phyloP scores from a whole-genome alignment of 257 asterid genomes.

The Knoxia roxburghii region DNA sequence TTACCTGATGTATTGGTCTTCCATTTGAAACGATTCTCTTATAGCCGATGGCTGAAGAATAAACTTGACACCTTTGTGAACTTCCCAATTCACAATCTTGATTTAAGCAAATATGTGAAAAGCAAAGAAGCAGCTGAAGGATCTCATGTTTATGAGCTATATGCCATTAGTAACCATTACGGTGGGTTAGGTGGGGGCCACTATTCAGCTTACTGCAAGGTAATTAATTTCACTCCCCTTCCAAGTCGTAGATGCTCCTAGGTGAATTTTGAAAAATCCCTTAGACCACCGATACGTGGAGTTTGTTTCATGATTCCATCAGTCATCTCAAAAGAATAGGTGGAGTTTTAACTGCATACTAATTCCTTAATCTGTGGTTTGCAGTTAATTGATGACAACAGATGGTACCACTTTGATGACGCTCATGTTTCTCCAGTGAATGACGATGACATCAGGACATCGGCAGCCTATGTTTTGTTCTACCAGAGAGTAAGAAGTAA shows the following conservation, averaged over 20 bases:
- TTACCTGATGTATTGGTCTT: conserved; percentile 83
- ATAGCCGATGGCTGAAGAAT: conserved; percentile 84
- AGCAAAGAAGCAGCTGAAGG: conserved; percentile 54
- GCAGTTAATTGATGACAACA: conserved; percentile 69
- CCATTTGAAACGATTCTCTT: conserved; percentile 88
- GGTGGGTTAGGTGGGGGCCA: conserved; percentile 98
- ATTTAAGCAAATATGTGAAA: conserved; percentile 72
- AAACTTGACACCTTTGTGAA: conserved; percentile 88
- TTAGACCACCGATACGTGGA: not conserved
- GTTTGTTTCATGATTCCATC: not conserved
- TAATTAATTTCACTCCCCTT: conserved; percentile 13
- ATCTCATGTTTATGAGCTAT: conserved; percentile 68
- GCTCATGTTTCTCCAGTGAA: conserved; percentile 65
- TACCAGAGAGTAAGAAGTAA: conserved; percentile 57
- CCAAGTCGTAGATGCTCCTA: not conserved
- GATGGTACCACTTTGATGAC: conserved; percentile 88
- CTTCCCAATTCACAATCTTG: conserved; percentile 77
- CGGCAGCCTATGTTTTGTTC: conserved; percentile 94
- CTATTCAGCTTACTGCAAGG: conserved; percentile 96
- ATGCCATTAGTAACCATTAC: conserved; percentile 92
- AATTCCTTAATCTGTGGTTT: conserved; percentile 2
- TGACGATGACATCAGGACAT: conserved; percentile 72
- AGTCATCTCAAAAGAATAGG: no score
- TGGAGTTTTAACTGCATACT: not conserved
- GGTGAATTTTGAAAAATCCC: no score